Evolutionary conservation across 345 rosid genomes (phyloP).

Genomic region (Populus ilicifolia): DNA sequence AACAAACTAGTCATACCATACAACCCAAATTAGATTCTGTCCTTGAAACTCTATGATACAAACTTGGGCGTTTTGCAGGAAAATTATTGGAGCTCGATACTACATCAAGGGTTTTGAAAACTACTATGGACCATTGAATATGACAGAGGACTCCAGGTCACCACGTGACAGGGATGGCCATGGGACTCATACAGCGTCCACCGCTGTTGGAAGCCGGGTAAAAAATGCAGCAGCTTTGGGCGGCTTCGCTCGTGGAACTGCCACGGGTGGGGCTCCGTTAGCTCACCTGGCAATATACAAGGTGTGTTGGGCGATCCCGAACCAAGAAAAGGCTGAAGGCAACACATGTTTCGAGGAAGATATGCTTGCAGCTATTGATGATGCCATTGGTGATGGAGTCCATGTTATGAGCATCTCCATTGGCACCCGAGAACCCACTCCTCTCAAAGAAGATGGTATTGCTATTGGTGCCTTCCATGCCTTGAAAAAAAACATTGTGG

Average conservation of each 20-base stretch:
- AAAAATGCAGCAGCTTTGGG: constrained; percentile 45
- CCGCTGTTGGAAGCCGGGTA: constrained; percentile 52
- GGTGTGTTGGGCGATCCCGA: constrained; percentile 76
- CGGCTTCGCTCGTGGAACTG: constrained; percentile 63
- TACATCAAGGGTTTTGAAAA: constrained; percentile 56
- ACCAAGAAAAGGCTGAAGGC: constrained; percentile 32
- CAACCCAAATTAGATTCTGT: background rate
- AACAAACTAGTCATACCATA: background rate
- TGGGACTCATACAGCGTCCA: constrained; percentile 85
- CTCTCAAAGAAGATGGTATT: constrained; percentile 40
- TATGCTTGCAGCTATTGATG: constrained; percentile 79
- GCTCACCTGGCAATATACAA: constrained; percentile 79
- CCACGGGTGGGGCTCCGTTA: constrained; percentile 70
- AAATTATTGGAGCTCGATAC: constrained; percentile 77
- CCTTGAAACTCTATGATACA: background rate
- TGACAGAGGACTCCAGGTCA: constrained; percentile 53
- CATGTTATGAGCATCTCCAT: constrained; percentile 69
- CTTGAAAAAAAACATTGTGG: constrained; percentile 49
- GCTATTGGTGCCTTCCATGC: constrained; percentile 74
- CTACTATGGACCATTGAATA: constrained; percentile 41
- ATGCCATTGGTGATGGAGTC: constrained; percentile 77
- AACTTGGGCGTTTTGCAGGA: constrained; percentile 33
- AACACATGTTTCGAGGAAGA: constrained; percentile 58
- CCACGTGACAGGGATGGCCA: constrained; percentile 80
- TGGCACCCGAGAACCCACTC: constrained; percentile 18